A percentile compares a stretch with the other conserved stretches of the same genome.
phyloP scores from a whole-genome alignment of 306 rosid genomes.

The Dalbergia oliveri region DNA sequence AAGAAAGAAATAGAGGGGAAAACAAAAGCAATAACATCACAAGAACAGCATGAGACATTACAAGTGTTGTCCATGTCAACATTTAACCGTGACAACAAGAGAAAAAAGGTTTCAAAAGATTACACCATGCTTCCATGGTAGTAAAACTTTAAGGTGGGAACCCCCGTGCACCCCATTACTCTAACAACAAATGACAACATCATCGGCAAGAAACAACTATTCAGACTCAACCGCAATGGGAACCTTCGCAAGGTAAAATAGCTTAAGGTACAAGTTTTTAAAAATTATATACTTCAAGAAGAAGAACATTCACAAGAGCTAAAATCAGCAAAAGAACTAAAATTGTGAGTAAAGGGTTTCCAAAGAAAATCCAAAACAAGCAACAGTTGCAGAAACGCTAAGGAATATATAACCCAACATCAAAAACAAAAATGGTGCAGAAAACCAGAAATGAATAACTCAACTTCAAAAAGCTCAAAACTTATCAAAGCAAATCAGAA shows the following conservation, averaged over 20 bases:
- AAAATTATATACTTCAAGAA: constrained; percentile 41
- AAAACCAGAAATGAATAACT: constrained; percentile 13
- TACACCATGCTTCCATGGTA: constrained; percentile 48
- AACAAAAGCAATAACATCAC: constrained; percentile 68
- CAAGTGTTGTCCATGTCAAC: constrained; percentile 58
- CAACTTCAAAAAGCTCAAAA: constrained; percentile 26
- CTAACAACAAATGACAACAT: constrained; percentile 37
- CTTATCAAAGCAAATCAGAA: not conserved
- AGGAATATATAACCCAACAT: constrained; percentile 36
- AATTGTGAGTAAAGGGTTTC: constrained; percentile 64
- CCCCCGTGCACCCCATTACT: constrained; percentile 49
- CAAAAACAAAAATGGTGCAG: not conserved
- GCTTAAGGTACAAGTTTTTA: constrained; percentile 46
- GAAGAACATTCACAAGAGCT: constrained; percentile 29
- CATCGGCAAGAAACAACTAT: constrained; percentile 41
- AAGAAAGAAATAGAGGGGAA: constrained; percentile 46
- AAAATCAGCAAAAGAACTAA: constrained; percentile 31
- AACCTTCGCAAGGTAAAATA: constrained; percentile 44
- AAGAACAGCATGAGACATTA: constrained; percentile 71
- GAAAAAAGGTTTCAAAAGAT: constrained; percentile 48
- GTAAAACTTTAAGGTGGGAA: constrained; percentile 42
- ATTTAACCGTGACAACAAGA: constrained; percentile 48
- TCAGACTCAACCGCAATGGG: constrained; percentile 4
- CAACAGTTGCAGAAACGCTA: constrained; percentile 56
- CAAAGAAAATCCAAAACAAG: constrained; percentile 53